These are phyloP conservation scores for Abelmoschus esculentus DNA, from an alignment of 345 rosid species.

Conservation along the genomic window DNA sequence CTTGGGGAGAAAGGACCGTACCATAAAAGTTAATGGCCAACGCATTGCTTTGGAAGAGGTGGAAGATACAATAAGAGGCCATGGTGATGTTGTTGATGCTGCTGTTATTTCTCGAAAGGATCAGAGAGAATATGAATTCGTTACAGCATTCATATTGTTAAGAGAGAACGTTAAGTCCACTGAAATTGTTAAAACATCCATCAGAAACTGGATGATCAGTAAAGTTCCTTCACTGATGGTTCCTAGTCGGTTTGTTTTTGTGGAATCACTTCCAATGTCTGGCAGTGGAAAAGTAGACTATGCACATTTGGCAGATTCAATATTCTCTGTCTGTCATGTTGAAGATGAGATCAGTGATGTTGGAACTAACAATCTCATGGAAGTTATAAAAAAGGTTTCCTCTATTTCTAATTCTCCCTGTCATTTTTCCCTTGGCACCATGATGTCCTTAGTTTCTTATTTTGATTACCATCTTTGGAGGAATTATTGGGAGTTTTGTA, in stretches of 20 bases:
- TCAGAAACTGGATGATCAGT: slow-evolving; percentile 53
- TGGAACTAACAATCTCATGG: slow-evolving; percentile 28
- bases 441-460: background rate
- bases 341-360: slow-evolving; percentile 23
- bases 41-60: slow-evolving; percentile 77
- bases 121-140: slow-evolving; percentile 33
- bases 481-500: background rate
- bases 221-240: slow-evolving; percentile 72
- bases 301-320: slow-evolving; percentile 38
- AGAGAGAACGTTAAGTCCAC: slow-evolving; percentile 33
- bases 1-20: slow-evolving; percentile 78
- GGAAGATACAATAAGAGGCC: slow-evolving; percentile 52
- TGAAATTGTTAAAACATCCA: slow-evolving; percentile 30
- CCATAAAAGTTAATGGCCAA: slow-evolving; percentile 72
- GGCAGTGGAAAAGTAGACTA: slow-evolving; percentile 83
- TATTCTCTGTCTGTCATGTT: slow-evolving; percentile 16
- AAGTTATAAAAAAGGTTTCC: slow-evolving; percentile 65
- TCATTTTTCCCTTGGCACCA: background rate
- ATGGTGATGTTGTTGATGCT: slow-evolving; percentile 54
- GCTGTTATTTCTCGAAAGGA: slow-evolving; percentile 43
- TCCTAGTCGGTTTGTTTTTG: slow-evolving; percentile 46
- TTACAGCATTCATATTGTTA: slow-evolving; percentile 50
- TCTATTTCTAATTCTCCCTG: background rate
- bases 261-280: slow-evolving; percentile 60
- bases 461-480: slow-evolving; percentile 3